A percentile compares a stretch with the other conserved stretches of the same genome.
These are phyloP conservation scores for Metschnikowia gelsemii DNA, from an alignment of 805 yeast genomes.

Conservation along the genomic window DNA sequence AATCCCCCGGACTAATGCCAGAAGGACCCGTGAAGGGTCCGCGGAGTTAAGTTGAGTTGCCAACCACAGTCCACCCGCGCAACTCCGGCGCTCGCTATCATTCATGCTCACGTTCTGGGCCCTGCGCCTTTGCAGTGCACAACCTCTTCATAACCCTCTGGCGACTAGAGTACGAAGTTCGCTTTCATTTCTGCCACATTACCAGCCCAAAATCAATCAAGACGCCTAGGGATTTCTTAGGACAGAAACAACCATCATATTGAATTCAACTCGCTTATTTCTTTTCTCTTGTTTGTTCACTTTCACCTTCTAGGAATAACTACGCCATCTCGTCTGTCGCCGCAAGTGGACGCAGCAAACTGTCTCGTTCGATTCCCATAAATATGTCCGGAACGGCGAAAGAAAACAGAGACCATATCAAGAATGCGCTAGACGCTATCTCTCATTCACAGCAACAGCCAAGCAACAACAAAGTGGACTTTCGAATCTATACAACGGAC, in stretches of 20 bases:
- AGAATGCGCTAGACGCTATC: constrained; percentile 63
- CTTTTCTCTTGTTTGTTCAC: neutral
- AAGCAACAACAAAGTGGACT: constrained; percentile 28
- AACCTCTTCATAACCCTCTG: neutral
- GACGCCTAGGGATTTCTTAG: too few species aligned
- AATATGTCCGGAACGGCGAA: constrained; percentile 15
- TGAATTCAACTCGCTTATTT: neutral
- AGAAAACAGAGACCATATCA: constrained; percentile 43
- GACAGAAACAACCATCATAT: too few species aligned
- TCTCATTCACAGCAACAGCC: constrained; percentile 21
- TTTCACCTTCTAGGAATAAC: neutral
- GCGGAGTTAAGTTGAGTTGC: too few species aligned
- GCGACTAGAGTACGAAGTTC: neutral
- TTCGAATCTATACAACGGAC: constrained; percentile 49
- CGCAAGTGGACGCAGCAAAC: neutral
- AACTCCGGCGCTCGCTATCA: neutral
- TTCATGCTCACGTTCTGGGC: constrained; percentile 5
- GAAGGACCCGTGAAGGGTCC: too few species aligned
- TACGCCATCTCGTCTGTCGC: neutral
- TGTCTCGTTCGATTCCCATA: neutral
- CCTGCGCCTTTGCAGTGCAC: constrained; percentile 5
- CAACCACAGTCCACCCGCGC: neutral
- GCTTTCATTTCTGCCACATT: too few species aligned
- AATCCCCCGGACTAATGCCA: too few species aligned
- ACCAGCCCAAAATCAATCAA: too few species aligned